phyloP scores from a whole-genome alignment of 805 yeast species.

The Spathaspora passalidarum region DNA sequence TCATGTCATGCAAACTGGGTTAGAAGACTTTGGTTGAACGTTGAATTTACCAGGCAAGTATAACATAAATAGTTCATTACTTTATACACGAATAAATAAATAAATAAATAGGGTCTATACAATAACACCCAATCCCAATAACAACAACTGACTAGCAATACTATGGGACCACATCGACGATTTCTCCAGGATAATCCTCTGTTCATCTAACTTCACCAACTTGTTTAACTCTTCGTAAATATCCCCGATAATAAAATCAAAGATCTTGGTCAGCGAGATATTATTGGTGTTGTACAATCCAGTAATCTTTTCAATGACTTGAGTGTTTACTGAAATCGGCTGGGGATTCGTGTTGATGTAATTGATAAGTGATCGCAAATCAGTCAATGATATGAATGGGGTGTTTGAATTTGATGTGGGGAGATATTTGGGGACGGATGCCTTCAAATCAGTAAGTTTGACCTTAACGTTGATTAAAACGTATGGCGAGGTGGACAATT shows the following conservation, averaged over 20 bases:
- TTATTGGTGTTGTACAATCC: slow-evolving; percentile 37
- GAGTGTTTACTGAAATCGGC: slow-evolving; percentile 37
- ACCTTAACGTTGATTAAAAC: slow-evolving; percentile 66
- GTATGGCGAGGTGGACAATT: slow-evolving; percentile 29
- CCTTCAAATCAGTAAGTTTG: slow-evolving; percentile 60
- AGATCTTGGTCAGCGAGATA: slow-evolving; percentile 42
- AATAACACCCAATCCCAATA: slow-evolving; percentile 59
- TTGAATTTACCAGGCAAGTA: too few relatives aligned
- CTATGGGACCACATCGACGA: slow-evolving; percentile 57
- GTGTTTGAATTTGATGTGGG: slow-evolving; percentile 46
- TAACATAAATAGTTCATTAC: not conserved
- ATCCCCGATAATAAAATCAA: slow-evolving; percentile 54
- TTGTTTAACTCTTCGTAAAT: slow-evolving; percentile 55
- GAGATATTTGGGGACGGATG: slow-evolving; percentile 49
- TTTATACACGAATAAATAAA: slow-evolving; percentile 1
- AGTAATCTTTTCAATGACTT: slow-evolving; percentile 36
- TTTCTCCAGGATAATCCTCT: slow-evolving; percentile 40
- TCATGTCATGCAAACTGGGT: too few relatives aligned
- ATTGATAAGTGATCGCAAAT: slow-evolving; percentile 58
- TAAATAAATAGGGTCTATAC: slow-evolving; percentile 28
- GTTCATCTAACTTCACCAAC: slow-evolving; percentile 55
- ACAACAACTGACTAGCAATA: slow-evolving; percentile 53
- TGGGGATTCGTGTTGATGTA: slow-evolving; percentile 45
- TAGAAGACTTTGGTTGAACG: too few relatives aligned
- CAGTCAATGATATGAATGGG: slow-evolving; percentile 56